Percentiles rank a stretch among this genome's conserved stretches.
Conservation (phyloP, 805 yeast species). For the Ogataea trehalophila region DNA sequence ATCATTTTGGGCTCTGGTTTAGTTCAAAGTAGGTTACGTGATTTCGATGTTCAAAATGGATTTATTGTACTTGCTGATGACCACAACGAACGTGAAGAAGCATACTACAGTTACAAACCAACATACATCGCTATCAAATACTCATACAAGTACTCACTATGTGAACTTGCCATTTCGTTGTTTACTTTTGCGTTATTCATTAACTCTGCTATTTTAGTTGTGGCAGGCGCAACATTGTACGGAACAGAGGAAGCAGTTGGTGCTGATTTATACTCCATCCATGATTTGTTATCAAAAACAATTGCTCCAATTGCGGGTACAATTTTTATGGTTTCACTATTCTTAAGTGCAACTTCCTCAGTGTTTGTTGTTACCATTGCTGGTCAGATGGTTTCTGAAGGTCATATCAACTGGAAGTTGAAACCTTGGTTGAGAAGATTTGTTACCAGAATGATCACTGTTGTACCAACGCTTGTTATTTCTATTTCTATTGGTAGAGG, state of each 20-base stretch:
- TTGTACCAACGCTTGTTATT: slow-evolving; percentile 69
- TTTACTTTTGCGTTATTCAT: slow-evolving; percentile 79
- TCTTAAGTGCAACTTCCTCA: slow-evolving; percentile 78
- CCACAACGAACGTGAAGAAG: slow-evolving; percentile 31
- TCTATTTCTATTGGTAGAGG: slow-evolving; percentile 60
- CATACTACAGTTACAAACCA: slow-evolving; percentile 54
- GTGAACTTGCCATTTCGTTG: slow-evolving; percentile 61
- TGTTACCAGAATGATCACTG: slow-evolving; percentile 65
- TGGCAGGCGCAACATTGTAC: slow-evolving; percentile 71
- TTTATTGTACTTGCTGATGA: slow-evolving; percentile 20
- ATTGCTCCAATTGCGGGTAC: slow-evolving; percentile 76
- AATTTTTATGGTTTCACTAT: slow-evolving; percentile 72
- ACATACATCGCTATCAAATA: slow-evolving; percentile 61
- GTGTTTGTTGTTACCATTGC: slow-evolving; percentile 88
- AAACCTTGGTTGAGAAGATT: slow-evolving; percentile 79
- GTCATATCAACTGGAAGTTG: slow-evolving; percentile 73
- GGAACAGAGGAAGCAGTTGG: slow-evolving; percentile 54
- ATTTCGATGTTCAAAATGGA: slow-evolving; percentile 38
- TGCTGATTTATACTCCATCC: slow-evolving; percentile 76
- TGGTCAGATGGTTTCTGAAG: slow-evolving; percentile 86
- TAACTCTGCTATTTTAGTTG: slow-evolving; percentile 72
- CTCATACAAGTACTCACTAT: slow-evolving; percentile 61
- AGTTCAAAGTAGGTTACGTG: slow-evolving; percentile 44
- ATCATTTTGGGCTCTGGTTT: slow-evolving; percentile 45
- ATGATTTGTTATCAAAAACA: slow-evolving; percentile 47